phyloP scores from a whole-genome alignment of 2,329 filamentous ascomycete species.

The Blumeria graminis region DNA sequence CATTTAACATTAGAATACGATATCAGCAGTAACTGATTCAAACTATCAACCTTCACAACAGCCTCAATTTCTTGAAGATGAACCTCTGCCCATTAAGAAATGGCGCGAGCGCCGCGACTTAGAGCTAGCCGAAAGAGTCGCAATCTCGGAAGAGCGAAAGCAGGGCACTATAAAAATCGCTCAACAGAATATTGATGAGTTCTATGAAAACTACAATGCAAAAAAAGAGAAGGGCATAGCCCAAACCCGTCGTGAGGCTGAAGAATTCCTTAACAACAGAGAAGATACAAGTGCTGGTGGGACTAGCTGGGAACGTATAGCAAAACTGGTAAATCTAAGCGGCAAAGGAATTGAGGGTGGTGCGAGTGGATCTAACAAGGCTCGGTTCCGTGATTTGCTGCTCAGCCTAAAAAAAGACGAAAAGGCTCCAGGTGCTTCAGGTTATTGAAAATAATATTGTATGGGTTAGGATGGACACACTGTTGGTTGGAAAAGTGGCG shows the following conservation, averaged over 20 bases:
- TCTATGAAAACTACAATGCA: constrained; percentile 98
- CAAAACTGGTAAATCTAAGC: constrained; percentile 90
- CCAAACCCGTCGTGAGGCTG: constrained; percentile 75
- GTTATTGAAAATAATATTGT: constrained; percentile 22
- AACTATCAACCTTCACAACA: neutral
- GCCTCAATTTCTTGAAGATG: constrained; percentile 23
- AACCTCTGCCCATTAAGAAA: constrained; percentile 69
- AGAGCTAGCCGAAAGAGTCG: constrained; percentile 58
- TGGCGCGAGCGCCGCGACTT: constrained; percentile 83
- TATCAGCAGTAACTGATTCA: neutral
- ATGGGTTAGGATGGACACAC: neutral
- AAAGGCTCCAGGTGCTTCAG: constrained; percentile 47
- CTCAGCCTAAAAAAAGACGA: constrained; percentile 79
- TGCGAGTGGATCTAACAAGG: constrained; percentile 76
- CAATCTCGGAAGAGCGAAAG: constrained; percentile 63
- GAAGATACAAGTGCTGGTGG: constrained; percentile 88
- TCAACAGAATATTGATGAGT: constrained; percentile 88
- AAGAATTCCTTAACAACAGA: constrained; percentile 68
- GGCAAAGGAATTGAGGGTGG: constrained; percentile 78
- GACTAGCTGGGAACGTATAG: constrained; percentile 95
- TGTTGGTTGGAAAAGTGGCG: constrained; percentile 1
- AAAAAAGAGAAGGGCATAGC: constrained; percentile 87
- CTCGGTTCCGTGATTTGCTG: constrained; percentile 80
- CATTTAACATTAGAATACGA: too few species aligned
- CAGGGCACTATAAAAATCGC: constrained; percentile 71